Evolutionary conservation across 202 grass and related monocot genomes (phyloP), one percentile per base, ranked within the genome.

Genomic region (Setaria italica): DNA sequence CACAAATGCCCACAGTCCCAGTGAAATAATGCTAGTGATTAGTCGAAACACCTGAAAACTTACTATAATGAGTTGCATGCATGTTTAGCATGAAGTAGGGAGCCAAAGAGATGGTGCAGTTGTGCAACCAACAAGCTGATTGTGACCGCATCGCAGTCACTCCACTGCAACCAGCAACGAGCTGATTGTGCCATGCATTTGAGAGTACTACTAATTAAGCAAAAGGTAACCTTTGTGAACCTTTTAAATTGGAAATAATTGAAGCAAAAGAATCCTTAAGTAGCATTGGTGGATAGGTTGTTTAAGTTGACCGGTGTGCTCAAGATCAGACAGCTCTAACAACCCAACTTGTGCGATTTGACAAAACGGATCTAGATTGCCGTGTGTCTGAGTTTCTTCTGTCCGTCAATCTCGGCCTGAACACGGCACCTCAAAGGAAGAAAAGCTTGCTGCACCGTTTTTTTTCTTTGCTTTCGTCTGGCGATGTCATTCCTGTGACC

Each of bases 171-270:
- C n/a, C 3, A 78, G 54, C n/a, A 62, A 30, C n/a, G 12, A 62
- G 21, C 9, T 62, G 21, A 30, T 62, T 39, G 50, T 62, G 47
- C 6, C 13, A 53, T 78, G 35, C 37, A 72, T 4, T 42, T 25
- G 68, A 58, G 70, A 79, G 17, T 4, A 7, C 50, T 67, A 72
- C 47, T 71, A 53, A 78, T 33, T 6, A 39, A 62, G 4, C 20
- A 78, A 47, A 70, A 35, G 34, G 0, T 25, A 25, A 15, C 32
- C 32, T 82, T 55, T 76, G 14, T 19, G 63, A 34, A 45, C 21
- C 11, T 76, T 71, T n/a, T 62, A 4, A 17, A 62, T 25, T n/a
- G 32, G 43, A 70, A 88, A 88, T 83, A 51, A 77, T 43, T 37
- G 30, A 82, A 77, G 33, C 16, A 70, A 82, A 32, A 55, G 4